Base-by-base conservation (phyloP, 805 yeast species). In the Wickerhamomyces chaumierensis region DNA sequence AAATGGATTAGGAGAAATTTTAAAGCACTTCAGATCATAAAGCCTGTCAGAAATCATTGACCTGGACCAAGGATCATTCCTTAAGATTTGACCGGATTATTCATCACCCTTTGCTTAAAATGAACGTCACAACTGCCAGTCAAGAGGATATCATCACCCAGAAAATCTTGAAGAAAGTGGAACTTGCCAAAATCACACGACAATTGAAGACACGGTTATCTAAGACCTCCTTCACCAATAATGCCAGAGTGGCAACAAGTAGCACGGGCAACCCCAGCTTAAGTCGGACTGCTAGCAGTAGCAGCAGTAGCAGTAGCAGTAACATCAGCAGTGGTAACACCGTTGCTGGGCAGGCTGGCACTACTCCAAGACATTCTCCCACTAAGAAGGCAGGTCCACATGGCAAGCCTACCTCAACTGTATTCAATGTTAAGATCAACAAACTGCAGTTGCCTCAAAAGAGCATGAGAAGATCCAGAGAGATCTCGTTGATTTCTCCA, bases 101-200 rank as follows among this genome's bases (percentile, higher is more conserved):
- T n/a, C n/a, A n/a, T n/a, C n/a, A n/a, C n/a, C n/a, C n/a, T n/a
- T n/a, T n/a, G n/a, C n/a, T n/a, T n/a, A 21, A 21, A 7, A 25
- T 25, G 29, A 8, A 25, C n/a, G 12, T 14, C 29, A 25, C 29
- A 25, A 13, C 29, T 9, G 29, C 29, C n/a, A 11, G 14, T 25
- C 33, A 44, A 12, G 71, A 67, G 41, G 67, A 66, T 38, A 48
- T 56, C 16, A 66, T 66, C 14, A 69, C 70, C 18, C 66, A 65
- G 40, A 62, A 60, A 43, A 65, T 67, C 34, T 52, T 67, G 33
- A 66, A 66, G 42, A 55, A 71, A 37, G 73, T 68, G 4, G 71
- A 67, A 43, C 55, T 67, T 6, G 68, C 71, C 5, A 57, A 69
- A 40, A 60, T 67, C 38, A 63, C 73, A 2, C 52, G 70, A 41